Conservation (phyloP, 495 filamentous ascomycete genomes). For the Talaromyces nanjingensis region DNA sequence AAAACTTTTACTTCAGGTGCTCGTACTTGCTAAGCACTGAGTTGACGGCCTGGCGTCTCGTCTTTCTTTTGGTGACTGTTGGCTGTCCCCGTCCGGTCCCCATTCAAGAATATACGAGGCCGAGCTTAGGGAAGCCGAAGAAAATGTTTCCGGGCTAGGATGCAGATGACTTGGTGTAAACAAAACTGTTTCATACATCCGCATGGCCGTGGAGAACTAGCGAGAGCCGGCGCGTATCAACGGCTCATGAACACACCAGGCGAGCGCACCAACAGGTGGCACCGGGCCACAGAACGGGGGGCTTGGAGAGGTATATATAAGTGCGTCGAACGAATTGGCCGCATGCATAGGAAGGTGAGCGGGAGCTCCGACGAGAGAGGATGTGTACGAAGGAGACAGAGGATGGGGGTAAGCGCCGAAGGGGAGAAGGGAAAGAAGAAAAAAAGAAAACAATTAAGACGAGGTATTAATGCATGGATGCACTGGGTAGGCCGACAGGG, state of each 20-base stretch:
- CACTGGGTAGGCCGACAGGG: background rate
- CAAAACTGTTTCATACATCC: background rate
- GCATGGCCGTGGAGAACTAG: background rate
- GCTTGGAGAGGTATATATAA: slow-evolving; percentile 3
- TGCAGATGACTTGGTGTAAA: background rate
- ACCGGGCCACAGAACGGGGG: slow-evolving; percentile 8
- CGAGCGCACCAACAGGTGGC: background rate
- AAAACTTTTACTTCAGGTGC: background rate
- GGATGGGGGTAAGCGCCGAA: background rate
- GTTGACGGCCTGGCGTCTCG: background rate
- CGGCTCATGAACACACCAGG: background rate
- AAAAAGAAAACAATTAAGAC: slow-evolving; percentile 3
- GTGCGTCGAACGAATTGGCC: background rate
- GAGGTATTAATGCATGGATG: background rate
- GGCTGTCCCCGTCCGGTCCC: background rate
- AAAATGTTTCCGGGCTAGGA: background rate
- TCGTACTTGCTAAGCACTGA: background rate
- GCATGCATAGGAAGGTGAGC: background rate
- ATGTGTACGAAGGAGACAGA: background rate
- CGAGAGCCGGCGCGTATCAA: background rate
- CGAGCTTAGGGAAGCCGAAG: background rate
- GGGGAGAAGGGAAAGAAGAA: slow-evolving; percentile 5
- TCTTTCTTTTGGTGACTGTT: background rate
- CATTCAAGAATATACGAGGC: background rate
- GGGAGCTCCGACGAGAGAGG: background rate